Percentiles rank a stretch among this genome's conserved stretches.
Conservation (phyloP, 2,329 filamentous ascomycete species). For the Amauroascus verrucosus region DNA sequence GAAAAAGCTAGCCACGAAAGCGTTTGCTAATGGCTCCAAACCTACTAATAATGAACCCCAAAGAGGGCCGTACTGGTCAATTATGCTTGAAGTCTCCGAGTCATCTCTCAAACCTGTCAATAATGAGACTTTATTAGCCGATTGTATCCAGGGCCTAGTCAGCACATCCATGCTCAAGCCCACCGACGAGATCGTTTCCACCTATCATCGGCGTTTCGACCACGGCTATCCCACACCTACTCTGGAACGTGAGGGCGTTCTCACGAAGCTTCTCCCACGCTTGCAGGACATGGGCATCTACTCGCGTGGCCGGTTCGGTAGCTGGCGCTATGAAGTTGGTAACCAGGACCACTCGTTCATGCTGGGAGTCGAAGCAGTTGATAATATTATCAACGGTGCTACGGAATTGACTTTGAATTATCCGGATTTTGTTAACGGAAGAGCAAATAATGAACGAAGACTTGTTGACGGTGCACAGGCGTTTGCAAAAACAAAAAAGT, state of each 20-base stretch:
- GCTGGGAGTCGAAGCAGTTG: constrained; percentile 86
- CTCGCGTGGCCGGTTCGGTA: constrained; percentile 93
- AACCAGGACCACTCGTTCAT: constrained; percentile 99
- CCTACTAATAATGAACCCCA: constrained; percentile 60
- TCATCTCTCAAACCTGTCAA: constrained; percentile 92
- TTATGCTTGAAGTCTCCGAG: constrained; percentile 98
- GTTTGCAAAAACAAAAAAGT: constrained; percentile 8
- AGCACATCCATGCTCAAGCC: constrained; percentile 95
- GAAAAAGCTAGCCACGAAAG: constrained; percentile 75
- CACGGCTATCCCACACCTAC: constrained; percentile 95
- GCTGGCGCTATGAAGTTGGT: constrained; percentile 94
- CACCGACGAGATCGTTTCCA: constrained; percentile 89
- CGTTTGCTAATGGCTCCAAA: constrained; percentile 77
- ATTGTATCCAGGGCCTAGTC: constrained; percentile 91
- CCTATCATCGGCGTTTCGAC: constrained; percentile 95
- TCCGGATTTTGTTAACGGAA: constrained; percentile 83
- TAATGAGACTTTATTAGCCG: constrained; percentile 68
- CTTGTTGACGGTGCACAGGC: constrained; percentile 40
- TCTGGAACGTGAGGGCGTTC: constrained; percentile 87
- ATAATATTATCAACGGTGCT: constrained; percentile 79
- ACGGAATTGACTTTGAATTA: constrained; percentile 93
- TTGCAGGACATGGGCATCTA: constrained; percentile 85
- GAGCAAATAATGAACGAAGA: constrained; percentile 53
- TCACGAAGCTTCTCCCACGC: constrained; percentile 85
- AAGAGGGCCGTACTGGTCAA: constrained; percentile 91